These are phyloP conservation scores for Cercospora janseana DNA, from an alignment of 2,329 filamentous ascomycete genomes.

Conservation along the genomic window DNA sequence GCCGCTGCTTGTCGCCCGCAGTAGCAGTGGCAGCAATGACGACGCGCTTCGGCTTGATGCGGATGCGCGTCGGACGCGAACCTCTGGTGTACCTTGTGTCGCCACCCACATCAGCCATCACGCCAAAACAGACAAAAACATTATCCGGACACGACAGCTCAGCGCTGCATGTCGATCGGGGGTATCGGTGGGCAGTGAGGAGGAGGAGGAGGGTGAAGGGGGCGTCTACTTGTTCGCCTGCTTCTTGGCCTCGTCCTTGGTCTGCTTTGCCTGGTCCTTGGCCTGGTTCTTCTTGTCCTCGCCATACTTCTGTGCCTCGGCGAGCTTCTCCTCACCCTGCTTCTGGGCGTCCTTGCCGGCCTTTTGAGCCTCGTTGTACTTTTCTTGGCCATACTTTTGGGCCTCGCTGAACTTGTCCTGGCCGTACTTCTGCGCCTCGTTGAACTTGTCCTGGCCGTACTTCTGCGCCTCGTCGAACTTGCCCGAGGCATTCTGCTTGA, in stretches of 20 bases:
- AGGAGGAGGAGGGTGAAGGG: background rate
- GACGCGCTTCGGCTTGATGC: background rate
- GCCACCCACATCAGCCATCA: conserved; percentile 6
- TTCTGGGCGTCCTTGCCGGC: conserved; percentile 30
- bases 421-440: conserved; percentile 31
- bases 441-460: conserved; percentile 33
- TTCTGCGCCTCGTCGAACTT: conserved; percentile 31
- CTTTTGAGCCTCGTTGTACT: conserved; percentile 29
- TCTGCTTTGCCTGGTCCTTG: conserved; percentile 32
- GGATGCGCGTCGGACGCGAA: background rate
- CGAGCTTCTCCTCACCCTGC: conserved; percentile 33
- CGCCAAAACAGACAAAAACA: conserved; percentile 5
- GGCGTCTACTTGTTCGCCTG: conserved; percentile 29
- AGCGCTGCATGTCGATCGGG: no score
- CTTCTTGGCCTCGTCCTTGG: conserved; percentile 30
- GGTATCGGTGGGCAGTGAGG: background rate
- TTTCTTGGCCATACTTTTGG: conserved; percentile 32
- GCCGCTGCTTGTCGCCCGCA: no score
- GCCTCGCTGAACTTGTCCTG: conserved; percentile 32
- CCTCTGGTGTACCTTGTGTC: background rate
- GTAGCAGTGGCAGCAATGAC: no score
- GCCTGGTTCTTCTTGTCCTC: conserved; percentile 32
- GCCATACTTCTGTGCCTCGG: conserved; percentile 31
- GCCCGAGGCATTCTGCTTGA: conserved; percentile 30
- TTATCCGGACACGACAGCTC: no score